Evolutionary conservation across 305 asterid genomes (phyloP), one percentile per base, ranked within the genome.

Genomic region (Salvia sclarea): DNA sequence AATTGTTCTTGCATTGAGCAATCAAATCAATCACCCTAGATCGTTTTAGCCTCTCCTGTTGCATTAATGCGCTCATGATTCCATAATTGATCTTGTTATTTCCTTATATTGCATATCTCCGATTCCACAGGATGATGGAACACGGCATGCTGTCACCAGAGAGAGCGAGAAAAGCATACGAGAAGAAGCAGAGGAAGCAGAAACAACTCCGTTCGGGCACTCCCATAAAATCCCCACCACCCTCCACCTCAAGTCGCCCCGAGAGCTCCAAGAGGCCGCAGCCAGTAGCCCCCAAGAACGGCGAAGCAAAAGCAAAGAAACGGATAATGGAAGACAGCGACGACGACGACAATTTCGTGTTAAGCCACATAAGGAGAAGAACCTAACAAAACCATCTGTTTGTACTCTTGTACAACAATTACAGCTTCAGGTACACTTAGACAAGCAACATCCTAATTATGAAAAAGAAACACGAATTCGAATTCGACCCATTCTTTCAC

Each of bases 131-230:
- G 97, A 48, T 91, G 82, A 91, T 91, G 97, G 97, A 91, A 74
- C 97, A 91, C 28, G 97, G 97, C 52, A 57, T 91, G 83, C 68
- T 91, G 72, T 82, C 95, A 8, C 92, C 87, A 0, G 97, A 88
- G 10, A 85, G 77, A 64, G 83, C 97, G 13, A 88, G 73, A 68
- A 88, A 66, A 74, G 96, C 89, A 0, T 81, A 75, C 0, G 96
- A 91, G 79, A 89, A 84, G 73, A 88, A 88, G 76, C 96, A 85
- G 79, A 86, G 83, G 84, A 86, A 91, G 82, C 89, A 81, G 67
- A 91, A 88, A 75, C 96, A 88, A 54, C 84, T 78, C 6, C 78
- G 96, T 18, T 60, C 21, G 16, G 95, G 96, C 12, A 85, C 84
- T 30, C 92, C 97, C 9, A 63, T 83, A 13, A 90, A 90, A 80